Conservation (phyloP, 2,329 filamentous ascomycete genomes). For the Scedosporium minutisporum region DNA sequence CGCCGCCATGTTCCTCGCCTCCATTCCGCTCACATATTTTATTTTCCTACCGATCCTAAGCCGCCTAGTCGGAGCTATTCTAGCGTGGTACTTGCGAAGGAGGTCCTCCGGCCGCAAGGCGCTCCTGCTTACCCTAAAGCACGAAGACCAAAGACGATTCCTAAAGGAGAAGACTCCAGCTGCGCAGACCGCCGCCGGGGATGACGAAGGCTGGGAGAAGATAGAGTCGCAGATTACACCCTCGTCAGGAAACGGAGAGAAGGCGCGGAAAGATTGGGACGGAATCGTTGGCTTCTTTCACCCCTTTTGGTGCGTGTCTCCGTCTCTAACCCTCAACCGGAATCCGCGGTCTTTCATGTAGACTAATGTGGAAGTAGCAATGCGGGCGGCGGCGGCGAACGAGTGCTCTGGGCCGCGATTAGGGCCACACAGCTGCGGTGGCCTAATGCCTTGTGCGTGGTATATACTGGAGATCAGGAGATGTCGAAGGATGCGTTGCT, state of each 20-base stretch:
- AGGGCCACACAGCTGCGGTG: conserved; percentile 81
- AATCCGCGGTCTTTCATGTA: not conserved
- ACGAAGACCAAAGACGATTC: conserved; percentile 30
- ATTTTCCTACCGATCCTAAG: conserved; percentile 27
- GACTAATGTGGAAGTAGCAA: conserved; percentile 48
- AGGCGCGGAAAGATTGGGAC: conserved; percentile 51
- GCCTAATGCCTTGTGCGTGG: conserved; percentile 79
- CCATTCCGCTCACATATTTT: conserved; percentile 21
- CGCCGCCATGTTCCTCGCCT: conserved; percentile 16
- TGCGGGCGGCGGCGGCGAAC: conserved; percentile 88
- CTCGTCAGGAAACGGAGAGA: conserved; percentile 27
- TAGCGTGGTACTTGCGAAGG: conserved; percentile 53
- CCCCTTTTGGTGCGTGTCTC: conserved; percentile 71
- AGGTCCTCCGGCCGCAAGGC: conserved; percentile 54
- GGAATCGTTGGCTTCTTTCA: conserved; percentile 95
- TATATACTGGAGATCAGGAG: conserved; percentile 94
- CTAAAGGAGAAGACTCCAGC: conserved; percentile 7
- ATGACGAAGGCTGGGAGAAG: conserved; percentile 62
- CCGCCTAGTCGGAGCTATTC: conserved; percentile 26
- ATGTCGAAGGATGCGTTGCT: conserved; percentile 74
- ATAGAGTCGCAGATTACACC: conserved; percentile 35
- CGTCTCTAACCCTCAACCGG: too few relatives aligned
- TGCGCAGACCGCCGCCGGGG: conserved; percentile 21
- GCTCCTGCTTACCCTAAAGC: conserved; percentile 44
- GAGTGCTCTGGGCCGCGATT: conserved; percentile 93